These are phyloP conservation scores for Candida pseudofarinosa DNA, from an alignment of 805 yeast species.

Conservation along the genomic window DNA sequence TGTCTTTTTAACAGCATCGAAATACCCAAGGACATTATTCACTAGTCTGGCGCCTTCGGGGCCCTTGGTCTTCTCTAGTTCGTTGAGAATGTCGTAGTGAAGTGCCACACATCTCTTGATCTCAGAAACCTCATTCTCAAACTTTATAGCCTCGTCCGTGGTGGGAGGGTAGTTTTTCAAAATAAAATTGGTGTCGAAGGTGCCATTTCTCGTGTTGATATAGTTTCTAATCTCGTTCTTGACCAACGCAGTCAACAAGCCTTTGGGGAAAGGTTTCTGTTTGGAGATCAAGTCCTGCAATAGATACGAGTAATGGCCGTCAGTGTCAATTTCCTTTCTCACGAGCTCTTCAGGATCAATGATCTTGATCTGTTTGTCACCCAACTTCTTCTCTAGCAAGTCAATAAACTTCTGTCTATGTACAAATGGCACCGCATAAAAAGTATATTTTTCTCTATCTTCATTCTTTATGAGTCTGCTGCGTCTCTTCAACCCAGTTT, in stretches of 20 bases:
- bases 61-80: conserved; percentile 12
- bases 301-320: conserved; percentile 46
- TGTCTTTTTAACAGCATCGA: conserved; percentile 58
- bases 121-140: conserved; percentile 65
- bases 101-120: conserved; percentile 38
- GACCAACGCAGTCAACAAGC: conserved; percentile 49
- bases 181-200: conserved; percentile 44
- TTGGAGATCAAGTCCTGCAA: conserved; percentile 40
- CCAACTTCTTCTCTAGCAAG: conserved; percentile 15
- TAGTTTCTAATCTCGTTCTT: conserved; percentile 33
- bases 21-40: conserved; percentile 57
- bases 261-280: conserved; percentile 34
- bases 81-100: conserved; percentile 24
- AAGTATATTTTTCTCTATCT: conserved; percentile 34
- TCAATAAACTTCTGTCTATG: conserved; percentile 14
- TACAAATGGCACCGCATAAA: conserved; percentile 37
- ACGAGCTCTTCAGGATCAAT: conserved; percentile 52
- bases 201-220: conserved; percentile 33
- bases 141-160: conserved; percentile 64
- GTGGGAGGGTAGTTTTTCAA: conserved; percentile 57
- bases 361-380: conserved; percentile 27
- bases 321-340: conserved; percentile 40
- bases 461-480: conserved; percentile 37
- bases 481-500: conserved; percentile 50
- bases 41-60: conserved; percentile 22